A percentile compares a stretch with the other conserved stretches of the same genome.
Conservation (phyloP, 768 basidiomycete species). For the Phanerodontia chrysosporium region DNA sequence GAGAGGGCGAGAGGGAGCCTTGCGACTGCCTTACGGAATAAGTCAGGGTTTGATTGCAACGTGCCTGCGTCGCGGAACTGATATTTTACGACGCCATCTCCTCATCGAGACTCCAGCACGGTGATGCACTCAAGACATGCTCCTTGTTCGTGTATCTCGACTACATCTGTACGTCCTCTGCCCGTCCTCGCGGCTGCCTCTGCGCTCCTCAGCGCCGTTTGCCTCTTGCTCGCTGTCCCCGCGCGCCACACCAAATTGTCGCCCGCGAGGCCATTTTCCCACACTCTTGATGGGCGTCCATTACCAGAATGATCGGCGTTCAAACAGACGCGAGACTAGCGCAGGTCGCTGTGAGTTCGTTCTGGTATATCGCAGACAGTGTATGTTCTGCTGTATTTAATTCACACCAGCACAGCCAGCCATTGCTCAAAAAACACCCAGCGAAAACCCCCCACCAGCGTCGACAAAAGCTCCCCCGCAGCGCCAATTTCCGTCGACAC, state of each 20-base stretch:
- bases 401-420: too few species aligned
- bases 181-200: neutral
- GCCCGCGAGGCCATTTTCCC: neutral
- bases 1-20: constrained; percentile 51
- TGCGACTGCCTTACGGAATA: constrained; percentile 41
- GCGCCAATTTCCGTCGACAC: constrained; percentile 10
- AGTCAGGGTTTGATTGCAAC: constrained; percentile 70
- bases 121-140: constrained; percentile 11
- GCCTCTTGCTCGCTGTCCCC: neutral
- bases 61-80: constrained; percentile 61
- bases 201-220: constrained; percentile 8
- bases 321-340: neutral
- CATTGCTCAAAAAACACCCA: too few species aligned
- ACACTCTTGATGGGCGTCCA: constrained; percentile 3
- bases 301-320: neutral
- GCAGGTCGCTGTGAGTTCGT: too few species aligned
- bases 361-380: too few species aligned
- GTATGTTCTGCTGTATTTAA: too few species aligned
- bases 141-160: constrained; percentile 19
- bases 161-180: constrained; percentile 7
- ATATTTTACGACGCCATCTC: constrained; percentile 22
- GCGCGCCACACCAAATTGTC: neutral
- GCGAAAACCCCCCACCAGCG: too few species aligned
- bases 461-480: neutral
- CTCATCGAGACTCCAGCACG: constrained; percentile 2